Evolutionary conservation across 78 protist species (phyloP), one percentile per base, ranked within the genome.

Genomic region (Dictyostelium purpureum): DNA sequence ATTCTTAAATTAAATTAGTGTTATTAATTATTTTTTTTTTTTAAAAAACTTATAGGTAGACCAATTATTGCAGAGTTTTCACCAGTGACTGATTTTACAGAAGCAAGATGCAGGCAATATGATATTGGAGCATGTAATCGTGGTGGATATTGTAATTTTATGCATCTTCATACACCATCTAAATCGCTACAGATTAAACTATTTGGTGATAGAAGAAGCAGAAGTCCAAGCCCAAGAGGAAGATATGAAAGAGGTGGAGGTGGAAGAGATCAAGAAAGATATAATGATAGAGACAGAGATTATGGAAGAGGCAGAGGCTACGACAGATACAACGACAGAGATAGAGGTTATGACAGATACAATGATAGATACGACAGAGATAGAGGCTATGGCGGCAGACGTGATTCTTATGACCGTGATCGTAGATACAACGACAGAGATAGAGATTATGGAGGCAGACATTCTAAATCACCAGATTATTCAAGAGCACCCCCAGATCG

Each of bases 61-160:
- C 96, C 98, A 21, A 94, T 98, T 35, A 61, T 90, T 31, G 97
- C 98, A 21, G 99, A 99, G 90, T 97, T 96, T 67, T 96, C 97
- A 35, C 99, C 99, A 33, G 99, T 99, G n/a, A 98, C 98, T 14
- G 99, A 99, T 82, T 99, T 99, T 74, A 81, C 96, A 28, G 99
- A 98, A 61, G 98, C 97, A 31, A 87, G 96, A 70, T 92, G 93
- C 16, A 69, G 98, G n/a, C 99, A 99, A 87, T 97, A 83, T 66
- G 99, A 98, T 45, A 79, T 74, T 69, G 87, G 77, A 42, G 65
- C 79, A n/a, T 99, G 99, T 89, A 26, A 35, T 7, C 94, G 99
- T 33, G 99, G 99, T 57, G 99, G 98, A 10, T 90, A 94, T 76
- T 99, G 99, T 94, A 98, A 99, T 92, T 99, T 98, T 88, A 95